Evolutionary conservation across 176 grass and related monocot species (phyloP), one percentile per base, ranked within the genome.

Genomic region (Hordeum vulgare): DNA sequence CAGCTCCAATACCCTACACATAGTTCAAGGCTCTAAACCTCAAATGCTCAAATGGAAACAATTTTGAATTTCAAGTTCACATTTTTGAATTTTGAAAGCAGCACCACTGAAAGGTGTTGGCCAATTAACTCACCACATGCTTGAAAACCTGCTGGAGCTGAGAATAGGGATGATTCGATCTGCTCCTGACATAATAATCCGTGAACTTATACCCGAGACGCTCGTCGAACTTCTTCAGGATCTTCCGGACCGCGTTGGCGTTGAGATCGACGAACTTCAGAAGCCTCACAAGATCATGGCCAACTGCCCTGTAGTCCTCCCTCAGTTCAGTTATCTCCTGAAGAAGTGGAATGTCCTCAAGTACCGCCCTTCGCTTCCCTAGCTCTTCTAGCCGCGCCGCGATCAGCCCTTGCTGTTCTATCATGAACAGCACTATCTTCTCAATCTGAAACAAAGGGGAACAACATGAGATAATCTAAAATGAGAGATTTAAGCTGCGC

Each of bases 101-200:
- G 1, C 23, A 73, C 2, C 1, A 1, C 24, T 7, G 47, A 28
- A 14, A 73, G 5, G 20, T 51, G 42, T 29, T 49, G 41, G 14
- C 0, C 70, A 51, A 49, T 15, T 45, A 45, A 45, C 42, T 74
- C 42, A 74, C 71, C 71, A 74, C 71, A 29, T 74, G 71, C 41
- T 74, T 74, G 42, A 74, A 74, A 29, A 74, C 42, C 42, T 74
- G 71, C 25, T 74, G 44, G 14, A 74, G 41, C 71, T 74, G 71
- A 51, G 71, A 74, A 25, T 20, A 74, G 3, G 71, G 71, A 25
- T 74, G 71, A 15, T 74, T 74, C 1, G 71, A 74, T 2, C 71
- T 74, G 71, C 71, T 74, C 42, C 71, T 51, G 8, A 74, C 71
- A 74, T 28, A 74, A 11, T 74, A 74, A 7, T 74, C 71, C 0